phyloP scores from a whole-genome alignment of 2,329 filamentous ascomycete genomes.

The Dothideomycetes sp. region DNA sequence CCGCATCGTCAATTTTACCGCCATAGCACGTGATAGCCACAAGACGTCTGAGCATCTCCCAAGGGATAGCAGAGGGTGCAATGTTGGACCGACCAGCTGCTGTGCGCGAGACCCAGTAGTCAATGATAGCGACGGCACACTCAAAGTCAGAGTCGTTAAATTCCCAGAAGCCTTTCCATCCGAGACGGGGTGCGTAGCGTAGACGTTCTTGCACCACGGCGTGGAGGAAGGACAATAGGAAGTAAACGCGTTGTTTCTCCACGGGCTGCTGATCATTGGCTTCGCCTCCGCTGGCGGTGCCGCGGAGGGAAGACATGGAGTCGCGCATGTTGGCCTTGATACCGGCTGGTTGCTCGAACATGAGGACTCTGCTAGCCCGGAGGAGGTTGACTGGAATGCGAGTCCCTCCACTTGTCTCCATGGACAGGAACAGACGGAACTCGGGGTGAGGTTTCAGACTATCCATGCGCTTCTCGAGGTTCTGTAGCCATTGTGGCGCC shows the following conservation, averaged over 20 bases:
- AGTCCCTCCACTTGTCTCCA: conserved; percentile 70
- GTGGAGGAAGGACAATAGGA: conserved; percentile 87
- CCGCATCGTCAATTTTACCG: conserved; percentile 90
- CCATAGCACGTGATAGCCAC: conserved; percentile 83
- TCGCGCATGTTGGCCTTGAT: conserved; percentile 98
- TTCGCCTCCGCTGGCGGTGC: conserved; percentile 13
- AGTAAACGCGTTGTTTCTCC: conserved; percentile 79
- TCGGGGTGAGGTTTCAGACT: conserved; percentile 86
- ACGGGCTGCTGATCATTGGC: conserved; percentile 50
- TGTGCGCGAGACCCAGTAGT: conserved; percentile 80
- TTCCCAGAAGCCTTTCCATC: conserved; percentile 99
- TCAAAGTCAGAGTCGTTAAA: conserved; percentile 99
- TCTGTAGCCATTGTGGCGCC: conserved; percentile 91
- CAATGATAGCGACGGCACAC: conserved; percentile 91
- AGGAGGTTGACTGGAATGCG: conserved; percentile 96
- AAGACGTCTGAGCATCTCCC: conserved; percentile 87
- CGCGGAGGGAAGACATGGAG: conserved; percentile 67
- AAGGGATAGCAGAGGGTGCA: conserved; percentile 85
- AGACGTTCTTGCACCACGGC: conserved; percentile 91
- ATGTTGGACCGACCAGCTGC: conserved; percentile 84
- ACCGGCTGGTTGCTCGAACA: conserved; percentile 97
- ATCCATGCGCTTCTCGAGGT: conserved; percentile 91
- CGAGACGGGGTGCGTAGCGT: conserved; percentile 83
- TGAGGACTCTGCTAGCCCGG: conserved; percentile 83
- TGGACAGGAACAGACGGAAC: conserved; percentile 92